phyloP scores from a whole-genome alignment of 495 filamentous ascomycete species.

The Baudoinia panamericana region DNA sequence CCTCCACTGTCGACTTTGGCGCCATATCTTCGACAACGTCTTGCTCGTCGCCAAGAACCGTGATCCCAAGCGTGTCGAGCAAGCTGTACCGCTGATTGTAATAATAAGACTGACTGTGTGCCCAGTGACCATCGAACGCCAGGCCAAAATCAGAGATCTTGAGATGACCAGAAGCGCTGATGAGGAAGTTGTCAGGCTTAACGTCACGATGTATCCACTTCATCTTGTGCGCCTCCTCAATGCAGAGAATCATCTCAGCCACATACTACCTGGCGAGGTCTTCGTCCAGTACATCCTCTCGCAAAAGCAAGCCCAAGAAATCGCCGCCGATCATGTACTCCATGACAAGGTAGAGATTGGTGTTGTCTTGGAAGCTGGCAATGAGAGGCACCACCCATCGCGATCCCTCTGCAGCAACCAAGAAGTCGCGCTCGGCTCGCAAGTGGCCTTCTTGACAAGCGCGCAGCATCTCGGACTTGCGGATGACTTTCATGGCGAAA shows the following conservation, averaged over 20 bases:
- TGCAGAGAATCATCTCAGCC: slow-evolving; percentile 88
- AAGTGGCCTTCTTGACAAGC: slow-evolving; percentile 87
- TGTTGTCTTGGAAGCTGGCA: slow-evolving; percentile 74
- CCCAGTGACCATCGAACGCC: slow-evolving; percentile 89
- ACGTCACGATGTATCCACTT: slow-evolving; percentile 88
- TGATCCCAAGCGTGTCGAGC: slow-evolving; percentile 59
- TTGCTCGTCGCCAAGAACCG: slow-evolving; percentile 59
- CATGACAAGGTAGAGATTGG: slow-evolving; percentile 84
- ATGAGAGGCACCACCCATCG: slow-evolving; percentile 81
- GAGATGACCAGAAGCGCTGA: slow-evolving; percentile 73
- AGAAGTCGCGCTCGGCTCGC: slow-evolving; percentile 79
- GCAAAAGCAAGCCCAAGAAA: slow-evolving; percentile 73
- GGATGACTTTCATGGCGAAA: slow-evolving; percentile 94
- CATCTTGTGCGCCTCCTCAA: slow-evolving; percentile 81
- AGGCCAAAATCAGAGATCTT: slow-evolving; percentile 94
- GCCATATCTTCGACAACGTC: slow-evolving; percentile 47
- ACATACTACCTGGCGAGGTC: slow-evolving; percentile 69
- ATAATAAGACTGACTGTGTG: slow-evolving; percentile 75
- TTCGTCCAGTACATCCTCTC: slow-evolving; percentile 68
- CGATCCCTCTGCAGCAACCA: slow-evolving; percentile 70
- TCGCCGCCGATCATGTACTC: slow-evolving; percentile 96
- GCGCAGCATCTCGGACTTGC: slow-evolving; percentile 78
- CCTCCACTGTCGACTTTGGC: slow-evolving; percentile 35
- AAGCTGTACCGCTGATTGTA: slow-evolving; percentile 67
- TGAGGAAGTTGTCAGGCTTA: slow-evolving; percentile 93